Evolutionary conservation across 257 asterid species (phyloP), one percentile per base, ranked within the genome.

Genomic region (Capsicum pubescens): DNA sequence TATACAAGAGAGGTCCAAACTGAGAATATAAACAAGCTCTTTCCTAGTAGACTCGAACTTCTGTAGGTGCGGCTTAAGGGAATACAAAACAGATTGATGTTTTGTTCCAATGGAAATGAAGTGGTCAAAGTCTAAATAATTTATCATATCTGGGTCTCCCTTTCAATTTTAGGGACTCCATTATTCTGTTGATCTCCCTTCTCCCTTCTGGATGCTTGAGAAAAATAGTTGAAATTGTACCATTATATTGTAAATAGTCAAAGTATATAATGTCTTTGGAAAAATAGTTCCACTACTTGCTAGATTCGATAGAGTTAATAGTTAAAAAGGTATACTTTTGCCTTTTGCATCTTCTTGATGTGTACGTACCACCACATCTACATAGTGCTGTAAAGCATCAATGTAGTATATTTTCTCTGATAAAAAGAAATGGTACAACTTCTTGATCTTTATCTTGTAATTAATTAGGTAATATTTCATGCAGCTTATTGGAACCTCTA

Each of bases 241-340:
- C 76, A 70, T 42, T 70, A 44, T 57, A 44, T 71, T 71, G 79
- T 71, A 71, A n/a, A n/a, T 71, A 16, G 36, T 42, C 56, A n/a
- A 71, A 44, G 70, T 21, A 64, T 21, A 64, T 60, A 21, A 26
- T 26, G 39, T 32, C 17, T 64, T 26, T 3, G 2, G 32, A 12
- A 64, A 21, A 5, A 35, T 39, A 39, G 78, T 42, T 44, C 39
- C 58, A 1, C 58, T n/a, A n/a, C 79, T 71, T 46, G 36, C 36
- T 44, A 71, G 17, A n/a, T 46, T 71, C 17, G n/a, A 46, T 71
- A 1, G 66, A 17, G 58, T 19, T n/a, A 10, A 11, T 46, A 2
- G 58, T 71, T 58, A 71, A 46, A n/a, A n/a, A 14, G 58, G 10
- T 58, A 46, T 52, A 10, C 36, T 69, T 71, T n/a, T 71, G 58